Evolutionary conservation across 306 rosid genomes (phyloP).

Genomic region (Prinsepia uniflora): DNA sequence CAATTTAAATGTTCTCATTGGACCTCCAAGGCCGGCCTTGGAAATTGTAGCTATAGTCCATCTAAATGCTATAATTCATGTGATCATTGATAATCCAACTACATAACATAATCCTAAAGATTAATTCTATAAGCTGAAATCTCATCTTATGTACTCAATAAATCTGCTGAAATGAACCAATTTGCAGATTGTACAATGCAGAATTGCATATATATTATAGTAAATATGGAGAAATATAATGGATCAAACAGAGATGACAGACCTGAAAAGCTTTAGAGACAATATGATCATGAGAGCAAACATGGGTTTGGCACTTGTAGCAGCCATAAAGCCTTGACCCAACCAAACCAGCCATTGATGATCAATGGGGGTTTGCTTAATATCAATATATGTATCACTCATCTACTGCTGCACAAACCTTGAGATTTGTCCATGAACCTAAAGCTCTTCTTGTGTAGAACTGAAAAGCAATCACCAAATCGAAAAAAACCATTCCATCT

Average conservation of each 20-base stretch:
- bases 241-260: slow-evolving; percentile 11
- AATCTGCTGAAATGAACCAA: too few relatives aligned
- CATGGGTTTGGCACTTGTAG: slow-evolving; percentile 60
- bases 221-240: neutral
- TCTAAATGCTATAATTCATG: neutral
- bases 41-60: too few relatives aligned
- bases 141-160: neutral
- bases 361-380: slow-evolving; percentile 18
- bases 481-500: neutral
- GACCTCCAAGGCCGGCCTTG: too few relatives aligned
- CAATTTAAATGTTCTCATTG: too few relatives aligned
- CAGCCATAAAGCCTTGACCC: slow-evolving; percentile 55
- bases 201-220: too few relatives aligned
- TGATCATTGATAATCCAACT: too few relatives aligned
- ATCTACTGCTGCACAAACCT: slow-evolving; percentile 19
- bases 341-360: slow-evolving; percentile 44
- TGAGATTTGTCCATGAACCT: slow-evolving; percentile 15
- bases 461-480: slow-evolving; percentile 14
- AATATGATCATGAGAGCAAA: slow-evolving; percentile 62
- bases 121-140: neutral
- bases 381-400: slow-evolving; percentile 7
- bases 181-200: too few relatives aligned
- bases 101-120: neutral
- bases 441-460: neutral
- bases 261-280: slow-evolving; percentile 70